phyloP scores from a whole-genome alignment of 257 asterid species.

The Catharanthus roseus region DNA sequence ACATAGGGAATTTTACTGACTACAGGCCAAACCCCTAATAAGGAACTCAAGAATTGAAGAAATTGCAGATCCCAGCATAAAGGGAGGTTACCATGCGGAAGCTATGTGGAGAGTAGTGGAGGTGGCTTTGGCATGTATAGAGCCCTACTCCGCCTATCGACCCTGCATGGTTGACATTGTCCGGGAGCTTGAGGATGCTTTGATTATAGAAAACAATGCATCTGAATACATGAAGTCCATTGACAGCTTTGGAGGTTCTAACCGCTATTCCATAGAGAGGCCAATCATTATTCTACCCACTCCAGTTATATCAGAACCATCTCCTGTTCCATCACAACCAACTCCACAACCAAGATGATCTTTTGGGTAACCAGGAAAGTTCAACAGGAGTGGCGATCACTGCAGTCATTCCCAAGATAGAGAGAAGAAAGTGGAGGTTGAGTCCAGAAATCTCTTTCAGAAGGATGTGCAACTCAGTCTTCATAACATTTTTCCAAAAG shows the following conservation, averaged over 20 bases:
- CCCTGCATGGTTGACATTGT: constrained; percentile 84
- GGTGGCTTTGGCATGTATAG: constrained; percentile 86
- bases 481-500: constrained; percentile 8
- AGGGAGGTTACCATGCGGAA: constrained; percentile 52
- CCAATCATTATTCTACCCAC: constrained; percentile 50
- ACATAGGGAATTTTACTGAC: constrained; percentile 3
- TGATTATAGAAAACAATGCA: constrained; percentile 58
- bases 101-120: constrained; percentile 66
- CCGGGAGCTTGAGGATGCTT: constrained; percentile 87
- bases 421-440: constrained; percentile 9
- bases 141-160: constrained; percentile 71
- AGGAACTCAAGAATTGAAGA: constrained; percentile 71
- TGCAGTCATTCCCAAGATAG: not conserved
- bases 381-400: not conserved
- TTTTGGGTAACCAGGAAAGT: constrained; percentile 8
- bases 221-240: constrained; percentile 48
- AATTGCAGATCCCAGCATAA: constrained; percentile 37
- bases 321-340: constrained; percentile 45
- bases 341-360: constrained; percentile 67
- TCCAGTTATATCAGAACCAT: constrained; percentile 42
- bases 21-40: constrained; percentile 73
- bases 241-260: constrained; percentile 63
- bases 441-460: not conserved
- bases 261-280: constrained; percentile 74
- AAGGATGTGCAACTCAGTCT: constrained; percentile 11